A percentile compares a stretch with the other conserved stretches of the same genome.
Evolutionary conservation across 2,329 filamentous ascomycete genomes (phyloP).

Genomic region (Colletotrichum scovillei): DNA sequence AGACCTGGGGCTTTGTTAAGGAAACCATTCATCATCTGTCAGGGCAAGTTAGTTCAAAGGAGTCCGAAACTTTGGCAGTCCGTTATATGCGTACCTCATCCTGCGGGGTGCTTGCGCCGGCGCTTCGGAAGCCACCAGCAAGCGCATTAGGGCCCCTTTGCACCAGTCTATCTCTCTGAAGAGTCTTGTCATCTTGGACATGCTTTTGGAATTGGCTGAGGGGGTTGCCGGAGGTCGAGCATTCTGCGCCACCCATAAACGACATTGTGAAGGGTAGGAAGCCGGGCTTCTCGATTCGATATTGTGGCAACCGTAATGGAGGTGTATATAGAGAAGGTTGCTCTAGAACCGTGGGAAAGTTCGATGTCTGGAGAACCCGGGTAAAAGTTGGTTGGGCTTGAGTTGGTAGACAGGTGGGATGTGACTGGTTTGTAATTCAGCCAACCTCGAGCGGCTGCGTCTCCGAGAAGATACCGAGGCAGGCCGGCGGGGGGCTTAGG

Average conservation of each 20-base stretch:
- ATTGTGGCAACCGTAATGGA: background rate
- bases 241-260: constrained; percentile 95
- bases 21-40: constrained; percentile 92
- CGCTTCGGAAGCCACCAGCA: constrained; percentile 82
- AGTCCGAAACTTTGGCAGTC: background rate
- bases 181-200: constrained; percentile 93
- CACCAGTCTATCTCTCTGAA: constrained; percentile 90
- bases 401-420: background rate
- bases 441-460: background rate
- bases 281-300: background rate
- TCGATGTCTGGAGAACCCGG: background rate
- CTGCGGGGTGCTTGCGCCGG: constrained; percentile 74
- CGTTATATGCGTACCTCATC: constrained; percentile 69
- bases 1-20: constrained; percentile 79
- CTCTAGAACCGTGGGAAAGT: background rate
- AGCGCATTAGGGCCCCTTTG: constrained; percentile 77
- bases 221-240: constrained; percentile 95
- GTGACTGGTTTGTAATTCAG: constrained; percentile 26
- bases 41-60: constrained; percentile 1
- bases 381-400: background rate
- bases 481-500: constrained; percentile 31
- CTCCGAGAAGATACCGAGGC: constrained; percentile 35
- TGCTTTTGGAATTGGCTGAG: constrained; percentile 98
- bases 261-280: constrained; percentile 73
- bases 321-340: background rate